Conservation (phyloP, 2,329 filamentous ascomycete genomes). For the Venturia aucupariae region DNA sequence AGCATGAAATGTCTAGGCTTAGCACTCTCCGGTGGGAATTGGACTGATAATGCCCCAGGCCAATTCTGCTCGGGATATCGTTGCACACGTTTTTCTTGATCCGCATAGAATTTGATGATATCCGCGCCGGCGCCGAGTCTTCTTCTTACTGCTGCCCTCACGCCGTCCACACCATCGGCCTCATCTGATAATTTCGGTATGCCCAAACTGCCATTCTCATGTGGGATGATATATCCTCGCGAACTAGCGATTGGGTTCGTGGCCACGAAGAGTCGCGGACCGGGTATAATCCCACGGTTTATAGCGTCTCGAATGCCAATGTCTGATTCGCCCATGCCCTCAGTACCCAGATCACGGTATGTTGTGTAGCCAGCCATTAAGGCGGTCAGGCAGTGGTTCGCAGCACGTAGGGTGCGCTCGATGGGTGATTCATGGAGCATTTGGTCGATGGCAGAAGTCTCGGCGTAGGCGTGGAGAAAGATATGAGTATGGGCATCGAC, state of each 20-base stretch:
- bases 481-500: background rate
- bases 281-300: conserved; percentile 3
- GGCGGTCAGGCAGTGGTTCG: background rate
- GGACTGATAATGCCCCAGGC: conserved; percentile 19
- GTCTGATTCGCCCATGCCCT: conserved; percentile 2
- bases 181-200: background rate
- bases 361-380: conserved; percentile 7
- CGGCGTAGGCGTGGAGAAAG: background rate
- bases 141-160: conserved; percentile 25
- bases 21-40: conserved; percentile 14
- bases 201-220: background rate
- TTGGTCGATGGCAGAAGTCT: background rate
- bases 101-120: conserved; percentile 27
- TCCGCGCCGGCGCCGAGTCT: conserved; percentile 26
- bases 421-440: background rate
- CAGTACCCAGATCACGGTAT: background rate
- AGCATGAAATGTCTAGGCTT: background rate
- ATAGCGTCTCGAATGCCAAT: background rate
- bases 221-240: background rate
- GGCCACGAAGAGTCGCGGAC: background rate
- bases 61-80: conserved; percentile 21
- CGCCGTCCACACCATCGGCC: conserved; percentile 38
- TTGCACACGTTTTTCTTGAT: conserved; percentile 23
- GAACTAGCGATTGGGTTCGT: background rate
- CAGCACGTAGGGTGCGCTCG: conserved; percentile 1